phyloP scores from a whole-genome alignment of 106 monocot species.

The Posidonia australis region DNA sequence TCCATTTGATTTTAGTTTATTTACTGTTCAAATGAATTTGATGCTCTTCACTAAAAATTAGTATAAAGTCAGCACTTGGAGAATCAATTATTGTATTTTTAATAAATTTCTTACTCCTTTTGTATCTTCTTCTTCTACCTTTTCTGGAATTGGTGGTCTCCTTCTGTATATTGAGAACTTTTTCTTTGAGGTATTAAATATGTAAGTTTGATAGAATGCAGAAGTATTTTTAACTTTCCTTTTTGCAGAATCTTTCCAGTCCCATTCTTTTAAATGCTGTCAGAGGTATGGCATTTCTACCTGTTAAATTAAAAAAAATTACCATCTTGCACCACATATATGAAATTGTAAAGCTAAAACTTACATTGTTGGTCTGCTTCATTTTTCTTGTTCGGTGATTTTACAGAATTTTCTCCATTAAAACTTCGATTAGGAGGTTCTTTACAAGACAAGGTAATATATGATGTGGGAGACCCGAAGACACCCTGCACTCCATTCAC shows the following conservation, averaged over 20 bases:
- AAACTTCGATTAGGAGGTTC: conserved; percentile 80
- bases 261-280: conserved; percentile 72
- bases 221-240: background rate
- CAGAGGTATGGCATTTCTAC: conserved; percentile 44
- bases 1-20: too few relatives aligned
- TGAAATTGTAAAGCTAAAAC: background rate
- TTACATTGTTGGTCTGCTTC: too few relatives aligned
- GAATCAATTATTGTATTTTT: too few relatives aligned
- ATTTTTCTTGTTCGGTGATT: conserved; percentile 5
- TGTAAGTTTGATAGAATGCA: background rate
- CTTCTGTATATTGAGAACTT: background rate
- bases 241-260: conserved; percentile 76
- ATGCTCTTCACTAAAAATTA: too few relatives aligned
- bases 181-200: background rate
- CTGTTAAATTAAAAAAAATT: too few relatives aligned
- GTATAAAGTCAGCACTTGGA: too few relatives aligned
- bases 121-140: too few relatives aligned
- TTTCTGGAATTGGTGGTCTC: too few relatives aligned
- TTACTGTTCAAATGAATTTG: too few relatives aligned
- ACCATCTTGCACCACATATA: background rate
- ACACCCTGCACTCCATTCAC: conserved; percentile 26
- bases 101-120: too few relatives aligned
- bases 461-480: conserved; percentile 29
- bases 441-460: conserved; percentile 86
- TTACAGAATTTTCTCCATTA: conserved; percentile 73